Base-by-base conservation (phyloP, 108 stramenopile genomes). In the Skeletonema potamos region DNA sequence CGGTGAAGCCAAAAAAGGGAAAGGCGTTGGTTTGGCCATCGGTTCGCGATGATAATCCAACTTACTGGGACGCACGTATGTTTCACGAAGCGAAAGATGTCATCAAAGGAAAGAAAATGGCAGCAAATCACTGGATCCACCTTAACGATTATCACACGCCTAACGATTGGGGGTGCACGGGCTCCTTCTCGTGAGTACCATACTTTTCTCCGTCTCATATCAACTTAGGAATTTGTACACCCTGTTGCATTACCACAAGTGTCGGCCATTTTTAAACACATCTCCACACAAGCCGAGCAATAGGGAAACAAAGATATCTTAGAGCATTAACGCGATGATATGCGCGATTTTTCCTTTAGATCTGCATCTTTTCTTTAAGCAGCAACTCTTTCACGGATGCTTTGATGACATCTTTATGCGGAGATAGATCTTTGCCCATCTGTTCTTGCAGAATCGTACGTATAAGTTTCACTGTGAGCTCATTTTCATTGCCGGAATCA, bases 71-170 rank as follows among this genome's bases (percentile, higher is more conserved):
- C 54, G 34, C 12, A 0, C 41, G 77, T 27, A 79, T 79, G 77
- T 73, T 34, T 74, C 93, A 94, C 65, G 89, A 90, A 64, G 93
- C 93, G 18, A 77, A 76, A 17, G 78, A 83, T 57, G 93, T 94
- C 15, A 76, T 85, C 44, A 81, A 84, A 57, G 93, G 93, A 2
- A 83, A 74, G 48, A 95, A 95, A 46, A 66, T 82, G 58, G 93
- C 88, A 12, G 93, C 93, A 17, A 95, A 95, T 76, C 80, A 79
- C 74, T 95, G 93, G 93, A 87, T 80, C 54, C 76, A 85, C 72
- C 36, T 87, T 32, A 87, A 88, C 73, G 87, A 92, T 75, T 92
- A 92, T 54, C 79, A 63, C 13, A 83, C 82, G n/a, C 89, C 89
- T 11, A 89, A 89, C 76, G 56, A 66, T 11, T 89, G 89, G 89